Percentiles rank a stretch among this genome's conserved stretches.
phyloP scores from a whole-genome alignment of 2,329 filamentous ascomycete species.

The Seiridium cupressi region DNA sequence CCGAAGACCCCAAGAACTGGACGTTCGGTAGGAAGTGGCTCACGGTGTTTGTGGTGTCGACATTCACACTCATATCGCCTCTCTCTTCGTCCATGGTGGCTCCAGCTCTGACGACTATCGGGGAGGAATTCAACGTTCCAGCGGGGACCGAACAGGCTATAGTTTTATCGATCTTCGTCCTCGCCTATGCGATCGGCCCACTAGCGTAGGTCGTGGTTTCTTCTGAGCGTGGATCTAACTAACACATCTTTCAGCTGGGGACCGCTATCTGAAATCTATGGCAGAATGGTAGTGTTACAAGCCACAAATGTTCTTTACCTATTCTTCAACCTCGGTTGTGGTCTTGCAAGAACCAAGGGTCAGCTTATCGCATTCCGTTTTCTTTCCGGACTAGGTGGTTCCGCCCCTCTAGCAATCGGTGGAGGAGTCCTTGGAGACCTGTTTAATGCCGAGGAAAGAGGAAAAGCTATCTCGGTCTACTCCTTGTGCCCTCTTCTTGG shows the following conservation, averaged over 20 bases:
- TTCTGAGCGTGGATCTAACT: neutral
- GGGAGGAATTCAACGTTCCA: conserved; percentile 51
- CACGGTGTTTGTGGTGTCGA: conserved; percentile 50
- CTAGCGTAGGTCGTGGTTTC: conserved; percentile 32
- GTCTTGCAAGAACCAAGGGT: conserved; percentile 47
- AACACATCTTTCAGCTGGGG: conserved; percentile 30
- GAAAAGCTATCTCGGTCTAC: conserved; percentile 62
- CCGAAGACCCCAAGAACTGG: conserved; percentile 56
- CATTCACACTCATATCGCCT: conserved; percentile 60
- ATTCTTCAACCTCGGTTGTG: conserved; percentile 60
- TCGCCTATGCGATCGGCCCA: conserved; percentile 52
- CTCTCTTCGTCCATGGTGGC: conserved; percentile 58
- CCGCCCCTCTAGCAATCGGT: conserved; percentile 45
- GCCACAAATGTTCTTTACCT: conserved; percentile 46
- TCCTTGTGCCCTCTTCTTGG: conserved; percentile 63
- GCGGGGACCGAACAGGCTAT: conserved; percentile 38
- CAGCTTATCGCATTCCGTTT: conserved; percentile 59
- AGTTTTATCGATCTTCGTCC: conserved; percentile 50
- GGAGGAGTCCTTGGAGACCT: conserved; percentile 34
- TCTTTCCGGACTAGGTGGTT: conserved; percentile 56
- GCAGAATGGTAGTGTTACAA: conserved; percentile 53
- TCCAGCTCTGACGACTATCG: conserved; percentile 48
- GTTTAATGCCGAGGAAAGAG: conserved; percentile 60
- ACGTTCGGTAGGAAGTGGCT: conserved; percentile 53
- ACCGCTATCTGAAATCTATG: conserved; percentile 55